Evolutionary conservation across 108 stramenopile species (phyloP), one percentile per base, ranked within the genome.

Genomic region (Hondaea fermentalgiana): DNA sequence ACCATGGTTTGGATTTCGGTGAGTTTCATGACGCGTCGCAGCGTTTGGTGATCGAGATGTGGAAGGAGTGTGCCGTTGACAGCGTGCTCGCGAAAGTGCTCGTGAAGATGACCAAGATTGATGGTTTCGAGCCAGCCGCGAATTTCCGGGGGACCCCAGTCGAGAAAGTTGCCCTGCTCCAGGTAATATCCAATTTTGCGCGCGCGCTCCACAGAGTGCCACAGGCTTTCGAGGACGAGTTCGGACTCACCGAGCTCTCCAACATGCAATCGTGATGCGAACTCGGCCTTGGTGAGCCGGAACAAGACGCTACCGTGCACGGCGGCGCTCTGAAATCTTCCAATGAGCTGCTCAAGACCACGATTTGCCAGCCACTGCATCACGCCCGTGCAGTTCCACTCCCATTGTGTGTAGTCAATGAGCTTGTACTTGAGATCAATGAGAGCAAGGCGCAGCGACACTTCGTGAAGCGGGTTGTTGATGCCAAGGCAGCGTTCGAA

Each of bases 161-260:
- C 76, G 49, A 28, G 12, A 83, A 83, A 83, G 76, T 35, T 53
- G 10, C 51, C 51, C 45, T 83, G 76, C 45, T 83, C 76, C 49
- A 21, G 76, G 3, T 53, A 83, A 53, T 53, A 83, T 25, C 76
- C 76, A 12, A 53, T 53, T 4, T 83, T 83, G 1, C 51, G 19
- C 25, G 76, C 76, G 49, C 76, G 45, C 51, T 83, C 23, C 51
- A 83, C 76, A 6, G 76, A 47, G 45, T 53, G 51, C 76, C 76
- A 83, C 25, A 83, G 76, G 76, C 76, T 83, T 17, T 83, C 76
- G 12, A 83, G 23, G 23, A 83, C 51, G 6, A 83, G 76, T 23
- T 83, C 76, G 19, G 76, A 83, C 76, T 83, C 76, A 45, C 76
- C 76, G 3, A 53, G 76, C 76, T 83, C 76, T 12, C 76, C 76